Conservation (phyloP, 805 yeast species). For the Yarrowia yakushimensis region DNA sequence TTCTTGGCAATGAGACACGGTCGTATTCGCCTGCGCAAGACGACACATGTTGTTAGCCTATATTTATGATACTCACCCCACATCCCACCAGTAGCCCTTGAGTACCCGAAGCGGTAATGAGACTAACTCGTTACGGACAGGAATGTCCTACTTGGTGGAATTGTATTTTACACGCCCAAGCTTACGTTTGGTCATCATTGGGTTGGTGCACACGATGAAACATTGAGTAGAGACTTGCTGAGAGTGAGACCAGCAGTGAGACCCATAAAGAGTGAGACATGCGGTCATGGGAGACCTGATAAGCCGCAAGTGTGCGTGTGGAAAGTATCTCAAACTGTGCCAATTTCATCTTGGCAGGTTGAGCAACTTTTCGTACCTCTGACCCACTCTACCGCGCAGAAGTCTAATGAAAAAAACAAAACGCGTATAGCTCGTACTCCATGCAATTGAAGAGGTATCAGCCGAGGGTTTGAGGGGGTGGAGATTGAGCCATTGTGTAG, state of each 20-base stretch:
- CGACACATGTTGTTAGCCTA: neutral
- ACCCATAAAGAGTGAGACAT: neutral
- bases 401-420: neutral
- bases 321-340: neutral
- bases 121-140: neutral
- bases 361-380: neutral
- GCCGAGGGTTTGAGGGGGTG: too few species aligned
- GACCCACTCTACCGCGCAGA: neutral
- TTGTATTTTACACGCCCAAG: neutral
- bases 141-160: neutral
- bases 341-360: neutral
- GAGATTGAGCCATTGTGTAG: too few species aligned
- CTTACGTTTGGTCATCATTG: neutral
- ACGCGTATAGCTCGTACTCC: neutral
- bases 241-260: neutral
- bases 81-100: neutral
- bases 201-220: slow-evolving; percentile 6
- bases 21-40: neutral
- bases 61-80: neutral
- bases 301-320: neutral
- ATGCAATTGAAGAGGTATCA: neutral
- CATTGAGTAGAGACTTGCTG: neutral
- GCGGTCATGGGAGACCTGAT: neutral
- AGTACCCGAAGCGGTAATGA: neutral
- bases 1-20: neutral